These are phyloP conservation scores for Chlorella ohadii DNA, from an alignment of 139 green algal species.

Conservation along the genomic window DNA sequence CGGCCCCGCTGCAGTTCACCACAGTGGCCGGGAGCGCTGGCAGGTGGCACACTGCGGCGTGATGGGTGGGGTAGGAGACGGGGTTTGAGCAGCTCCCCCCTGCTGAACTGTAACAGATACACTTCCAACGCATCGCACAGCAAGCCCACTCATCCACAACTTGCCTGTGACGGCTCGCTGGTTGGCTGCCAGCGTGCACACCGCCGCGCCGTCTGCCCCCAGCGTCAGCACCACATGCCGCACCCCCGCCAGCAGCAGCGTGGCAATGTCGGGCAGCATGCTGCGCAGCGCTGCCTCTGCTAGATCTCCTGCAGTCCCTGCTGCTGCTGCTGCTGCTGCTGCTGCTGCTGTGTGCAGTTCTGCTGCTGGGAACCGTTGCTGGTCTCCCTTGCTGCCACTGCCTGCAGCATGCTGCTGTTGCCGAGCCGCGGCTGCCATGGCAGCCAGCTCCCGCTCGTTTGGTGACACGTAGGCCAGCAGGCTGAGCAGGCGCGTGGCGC, in stretches of 20 bases:
- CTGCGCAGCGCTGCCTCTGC: neutral
- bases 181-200: conserved; percentile 39
- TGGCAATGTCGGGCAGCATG: conserved; percentile 29
- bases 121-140: too few relatives aligned
- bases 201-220: conserved; percentile 55
- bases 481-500: conserved; percentile 40
- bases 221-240: conserved; percentile 67
- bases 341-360: neutral
- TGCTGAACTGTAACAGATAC: neutral
- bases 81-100: too few relatives aligned
- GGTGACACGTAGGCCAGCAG: conserved; percentile 56
- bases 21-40: conserved; percentile 56
- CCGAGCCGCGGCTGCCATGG: conserved; percentile 54
- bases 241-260: conserved; percentile 46
- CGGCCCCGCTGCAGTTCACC: conserved; percentile 67
- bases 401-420: neutral
- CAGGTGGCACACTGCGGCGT: conserved; percentile 10
- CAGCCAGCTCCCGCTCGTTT: conserved; percentile 64
- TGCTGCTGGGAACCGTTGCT: neutral
- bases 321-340: neutral
- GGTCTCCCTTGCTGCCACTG: neutral
- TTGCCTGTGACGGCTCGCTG: neutral
- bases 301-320: neutral
- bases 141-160: neutral
- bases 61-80: neutral